Percentiles rank a stretch among this genome's conserved stretches.
These are phyloP conservation scores for Chaetomiaceae sp. DNA, from an alignment of 2,329 filamentous ascomycete genomes.

Conservation along the genomic window DNA sequence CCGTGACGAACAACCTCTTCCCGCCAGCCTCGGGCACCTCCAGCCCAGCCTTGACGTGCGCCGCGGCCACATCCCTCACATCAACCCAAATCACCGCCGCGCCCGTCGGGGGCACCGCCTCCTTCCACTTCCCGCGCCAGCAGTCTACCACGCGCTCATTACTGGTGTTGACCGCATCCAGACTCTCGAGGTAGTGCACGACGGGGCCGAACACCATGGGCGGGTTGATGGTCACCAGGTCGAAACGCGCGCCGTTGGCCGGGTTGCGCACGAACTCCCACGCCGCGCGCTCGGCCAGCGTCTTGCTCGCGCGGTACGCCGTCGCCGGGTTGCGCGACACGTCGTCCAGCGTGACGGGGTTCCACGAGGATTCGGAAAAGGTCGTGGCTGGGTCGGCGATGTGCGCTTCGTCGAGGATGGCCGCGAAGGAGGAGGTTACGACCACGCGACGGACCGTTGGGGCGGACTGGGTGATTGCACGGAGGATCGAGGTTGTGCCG, in stretches of 20 bases:
- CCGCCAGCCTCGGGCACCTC: slow-evolving; percentile 45
- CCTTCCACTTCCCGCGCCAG: slow-evolving; percentile 47
- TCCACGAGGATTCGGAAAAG: slow-evolving; percentile 49
- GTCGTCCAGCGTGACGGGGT: slow-evolving; percentile 46
- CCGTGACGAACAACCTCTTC: slow-evolving; percentile 46
- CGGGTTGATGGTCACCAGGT: slow-evolving; percentile 50
- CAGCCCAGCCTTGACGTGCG: slow-evolving; percentile 47
- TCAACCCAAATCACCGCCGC: slow-evolving; percentile 47
- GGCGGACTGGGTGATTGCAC: slow-evolving; percentile 57
- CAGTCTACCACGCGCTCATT: slow-evolving; percentile 48
- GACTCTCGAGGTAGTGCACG: slow-evolving; percentile 41
- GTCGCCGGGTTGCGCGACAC: slow-evolving; percentile 35
- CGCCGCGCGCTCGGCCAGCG: slow-evolving; percentile 47
- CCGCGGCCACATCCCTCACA: slow-evolving; percentile 50
- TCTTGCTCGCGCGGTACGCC: slow-evolving; percentile 53
- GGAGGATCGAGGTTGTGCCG: slow-evolving; percentile 64
- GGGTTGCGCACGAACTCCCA: slow-evolving; percentile 45
- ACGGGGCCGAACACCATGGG: slow-evolving; percentile 52
- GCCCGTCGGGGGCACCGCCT: slow-evolving; percentile 37
- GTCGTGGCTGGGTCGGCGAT: slow-evolving; percentile 35
- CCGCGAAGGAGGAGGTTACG: slow-evolving; percentile 53
- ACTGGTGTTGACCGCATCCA: slow-evolving; percentile 49
- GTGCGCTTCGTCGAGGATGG: slow-evolving; percentile 40
- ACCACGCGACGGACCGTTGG: slow-evolving; percentile 66
- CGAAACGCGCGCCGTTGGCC: slow-evolving; percentile 40